Evolutionary conservation across 495 filamentous ascomycete genomes (phyloP).

Genomic region (Neurospora pannonica): DNA sequence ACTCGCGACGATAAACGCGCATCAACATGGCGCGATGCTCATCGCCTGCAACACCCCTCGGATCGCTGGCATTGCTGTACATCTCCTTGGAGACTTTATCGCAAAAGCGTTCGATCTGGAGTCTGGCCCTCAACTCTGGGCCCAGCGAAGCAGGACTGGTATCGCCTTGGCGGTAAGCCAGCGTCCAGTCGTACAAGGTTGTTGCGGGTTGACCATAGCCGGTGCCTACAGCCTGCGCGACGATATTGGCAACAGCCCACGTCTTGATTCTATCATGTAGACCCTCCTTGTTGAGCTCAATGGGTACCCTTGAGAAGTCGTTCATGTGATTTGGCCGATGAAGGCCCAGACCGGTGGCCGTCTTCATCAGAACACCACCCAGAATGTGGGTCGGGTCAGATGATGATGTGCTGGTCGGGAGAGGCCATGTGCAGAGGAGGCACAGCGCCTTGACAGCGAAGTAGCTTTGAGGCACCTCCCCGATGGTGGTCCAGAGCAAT

Average conservation of each 20-base stretch:
- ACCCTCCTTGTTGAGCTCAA: slow-evolving; percentile 77
- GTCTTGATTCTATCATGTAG: slow-evolving; percentile 77
- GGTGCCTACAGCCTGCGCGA: slow-evolving; percentile 83
- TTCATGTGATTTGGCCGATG: slow-evolving; percentile 84
- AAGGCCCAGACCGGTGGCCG: slow-evolving; percentile 81
- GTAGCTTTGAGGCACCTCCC: slow-evolving; percentile 75
- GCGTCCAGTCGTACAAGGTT: slow-evolving; percentile 81
- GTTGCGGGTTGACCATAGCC: slow-evolving; percentile 85
- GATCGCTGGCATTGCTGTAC: slow-evolving; percentile 70
- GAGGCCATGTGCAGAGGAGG: slow-evolving; percentile 82
- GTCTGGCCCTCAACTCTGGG: slow-evolving; percentile 53
- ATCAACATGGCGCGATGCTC: slow-evolving; percentile 60
- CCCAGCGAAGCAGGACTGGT: slow-evolving; percentile 59
- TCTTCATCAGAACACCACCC: slow-evolving; percentile 85
- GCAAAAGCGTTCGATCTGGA: slow-evolving; percentile 74
- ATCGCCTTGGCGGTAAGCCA: slow-evolving; percentile 53
- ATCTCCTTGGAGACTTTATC: slow-evolving; percentile 80
- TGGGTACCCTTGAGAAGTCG: slow-evolving; percentile 75
- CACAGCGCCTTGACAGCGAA: slow-evolving; percentile 87
- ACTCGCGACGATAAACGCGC: slow-evolving; percentile 48
- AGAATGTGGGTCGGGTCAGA: slow-evolving; percentile 86
- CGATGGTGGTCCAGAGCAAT: slow-evolving; percentile 72
- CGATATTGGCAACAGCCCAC: slow-evolving; percentile 89
- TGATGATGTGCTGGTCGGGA: slow-evolving; percentile 78
- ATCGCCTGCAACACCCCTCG: slow-evolving; percentile 62